These are phyloP conservation scores for Trichoderma arundinaceum DNA, from an alignment of 2,329 filamentous ascomycete species.

Conservation along the genomic window DNA sequence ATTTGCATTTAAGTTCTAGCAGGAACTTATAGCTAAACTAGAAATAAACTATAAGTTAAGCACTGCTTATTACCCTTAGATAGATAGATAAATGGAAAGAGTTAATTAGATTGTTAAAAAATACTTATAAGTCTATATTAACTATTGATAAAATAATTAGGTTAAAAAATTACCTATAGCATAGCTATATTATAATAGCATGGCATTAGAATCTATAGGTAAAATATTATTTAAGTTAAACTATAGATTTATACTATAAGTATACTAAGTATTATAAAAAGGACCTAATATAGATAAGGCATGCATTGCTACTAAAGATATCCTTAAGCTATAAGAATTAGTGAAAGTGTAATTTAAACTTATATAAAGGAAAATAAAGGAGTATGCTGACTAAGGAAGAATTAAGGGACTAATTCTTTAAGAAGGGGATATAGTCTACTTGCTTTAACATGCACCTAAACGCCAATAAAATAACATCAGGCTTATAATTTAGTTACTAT, in stretches of 20 bases:
- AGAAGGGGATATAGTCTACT: slow-evolving; percentile 31
- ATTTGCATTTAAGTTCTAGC: too few relatives aligned
- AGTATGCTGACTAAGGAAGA: slow-evolving; percentile 6
- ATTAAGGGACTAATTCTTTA: slow-evolving; percentile 26
- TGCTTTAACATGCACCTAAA: slow-evolving; percentile 1
- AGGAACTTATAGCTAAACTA: neutral
- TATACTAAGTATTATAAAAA: too few relatives aligned
- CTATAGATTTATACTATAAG: too few relatives aligned
- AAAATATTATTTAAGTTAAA: too few relatives aligned
- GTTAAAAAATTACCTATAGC: too few relatives aligned
- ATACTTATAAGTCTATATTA: neutral
- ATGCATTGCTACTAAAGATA: neutral
- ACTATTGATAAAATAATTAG: neutral
- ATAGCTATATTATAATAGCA: too few relatives aligned
- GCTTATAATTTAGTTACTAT: too few relatives aligned
- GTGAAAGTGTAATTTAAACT: neutral
- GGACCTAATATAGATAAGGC: neutral
- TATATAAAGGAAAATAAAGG: slow-evolving; percentile 15
- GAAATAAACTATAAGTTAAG: slow-evolving; percentile 4
- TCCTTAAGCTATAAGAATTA: slow-evolving; percentile 12
- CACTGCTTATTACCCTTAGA: neutral
- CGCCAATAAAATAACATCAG: slow-evolving; percentile 28
- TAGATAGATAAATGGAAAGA: slow-evolving; percentile 9
- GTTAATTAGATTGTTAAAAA: slow-evolving; percentile 9
- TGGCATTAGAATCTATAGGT: too few relatives aligned